Evolutionary conservation across 75 land plant genomes (phyloP), one percentile per base, ranked within the genome.

Genomic region (Picea glauca): DNA sequence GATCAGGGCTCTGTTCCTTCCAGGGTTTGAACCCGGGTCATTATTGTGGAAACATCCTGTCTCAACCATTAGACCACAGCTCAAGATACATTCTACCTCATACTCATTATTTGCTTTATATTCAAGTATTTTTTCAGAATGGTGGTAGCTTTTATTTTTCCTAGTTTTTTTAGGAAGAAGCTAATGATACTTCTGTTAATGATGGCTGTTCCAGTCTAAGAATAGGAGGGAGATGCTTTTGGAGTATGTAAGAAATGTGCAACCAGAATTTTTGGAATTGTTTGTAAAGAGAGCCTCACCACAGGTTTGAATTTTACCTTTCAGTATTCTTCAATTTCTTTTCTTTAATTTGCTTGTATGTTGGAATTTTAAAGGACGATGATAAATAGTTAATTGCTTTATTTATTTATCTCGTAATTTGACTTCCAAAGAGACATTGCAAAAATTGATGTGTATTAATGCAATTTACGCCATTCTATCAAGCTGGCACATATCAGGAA

Each of bases 201-300:
- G 32, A 64, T 64, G 67, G 72, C 50, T 67, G 46, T 67, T 67
- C 72, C 90, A 93, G 96, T 90, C 89, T 26, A 90, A 90, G 74
- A 89, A 76, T 77, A 83, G 94, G 79, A 91, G 91, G 73, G 99
- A 96, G 2, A 90, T 94, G 87, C 89, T 94, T 33, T 80, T 94
- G 85, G 97, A 96, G 77, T 96, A 94, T 85, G 99, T 96, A 13
- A 88, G 85, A 79, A 94, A 81, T 81, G 99, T 96, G 30, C 93
- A 96, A 81, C 99, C 99, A 74, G 97, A 96, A 54, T 94, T 94
- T 68, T 90, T 96, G 94, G 97, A 96, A 62, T 82, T 92, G 78
- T 96, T 96, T 78, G 87, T 90, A 9, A 84, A 96, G 63, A 84
- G 87, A 80, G 94, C 99, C 30, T 93, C 96, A n/a, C 81, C 60